These are phyloP conservation scores for Ceratocystis alfenasii DNA, from an alignment of 2,329 filamentous ascomycete species.

Conservation along the genomic window DNA sequence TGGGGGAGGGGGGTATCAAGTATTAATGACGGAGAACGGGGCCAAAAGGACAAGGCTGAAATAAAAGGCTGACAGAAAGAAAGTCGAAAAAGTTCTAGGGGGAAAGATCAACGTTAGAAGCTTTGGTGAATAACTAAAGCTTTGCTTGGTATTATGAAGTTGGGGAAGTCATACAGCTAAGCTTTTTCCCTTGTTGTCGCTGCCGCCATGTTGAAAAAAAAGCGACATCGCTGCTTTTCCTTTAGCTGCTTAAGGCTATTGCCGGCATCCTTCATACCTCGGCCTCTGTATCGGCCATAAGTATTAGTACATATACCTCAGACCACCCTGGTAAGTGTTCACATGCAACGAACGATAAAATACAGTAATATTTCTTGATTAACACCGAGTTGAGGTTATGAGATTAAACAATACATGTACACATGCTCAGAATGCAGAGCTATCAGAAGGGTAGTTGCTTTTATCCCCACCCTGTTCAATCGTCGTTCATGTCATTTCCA, in stretches of 20 bases:
- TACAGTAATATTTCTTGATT: neutral
- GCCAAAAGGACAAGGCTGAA: constrained; percentile 8
- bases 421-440: neutral
- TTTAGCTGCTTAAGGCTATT: constrained; percentile 16
- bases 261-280: constrained; percentile 16
- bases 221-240: constrained; percentile 21
- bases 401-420: constrained; percentile 2
- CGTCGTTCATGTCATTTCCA: neutral
- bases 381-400: neutral
- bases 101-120: neutral
- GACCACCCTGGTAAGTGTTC: neutral
- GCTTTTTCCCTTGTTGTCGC: constrained; percentile 4
- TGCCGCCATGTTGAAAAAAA: constrained; percentile 20
- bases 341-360: constrained; percentile 1
- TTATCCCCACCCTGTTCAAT: neutral
- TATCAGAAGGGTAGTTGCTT: neutral
- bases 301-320: constrained; percentile 2
- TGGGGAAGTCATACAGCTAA: neutral
- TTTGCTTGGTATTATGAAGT: neutral
- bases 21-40: neutral
- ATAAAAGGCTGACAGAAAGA: neutral
- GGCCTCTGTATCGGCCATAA: constrained; percentile 13
- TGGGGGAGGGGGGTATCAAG: neutral
- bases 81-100: neutral
- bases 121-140: neutral